phyloP scores from a whole-genome alignment of 139 green algal species.

The Chlamydomonas sp. region DNA sequence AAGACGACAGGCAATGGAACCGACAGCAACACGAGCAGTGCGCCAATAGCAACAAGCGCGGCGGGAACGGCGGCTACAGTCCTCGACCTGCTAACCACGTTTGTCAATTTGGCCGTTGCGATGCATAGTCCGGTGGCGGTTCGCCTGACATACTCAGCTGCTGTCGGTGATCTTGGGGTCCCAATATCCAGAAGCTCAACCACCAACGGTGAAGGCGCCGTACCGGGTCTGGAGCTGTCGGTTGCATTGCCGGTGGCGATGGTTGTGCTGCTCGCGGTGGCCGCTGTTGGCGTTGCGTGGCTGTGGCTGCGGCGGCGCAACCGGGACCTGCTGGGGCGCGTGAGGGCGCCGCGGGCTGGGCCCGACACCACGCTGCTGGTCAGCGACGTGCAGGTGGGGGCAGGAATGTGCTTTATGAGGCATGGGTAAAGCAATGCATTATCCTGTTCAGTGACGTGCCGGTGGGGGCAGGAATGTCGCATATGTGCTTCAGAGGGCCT shows the following conservation, averaged over 20 bases:
- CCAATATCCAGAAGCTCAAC: not conserved
- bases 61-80: not conserved
- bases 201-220: too few relatives aligned
- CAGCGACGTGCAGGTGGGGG: not conserved
- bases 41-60: not conserved
- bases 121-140: not conserved
- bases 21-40: not conserved
- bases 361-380: not conserved
- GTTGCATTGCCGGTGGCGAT: not conserved
- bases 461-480: too few relatives aligned
- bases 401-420: too few relatives aligned
- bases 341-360: not conserved
- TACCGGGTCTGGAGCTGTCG: not conserved
- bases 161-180: too few relatives aligned
- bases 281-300: not conserved
- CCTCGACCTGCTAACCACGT: not conserved
- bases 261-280: not conserved
- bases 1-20: not conserved
- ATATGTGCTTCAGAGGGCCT: too few relatives aligned
- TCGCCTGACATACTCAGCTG: too few relatives aligned
- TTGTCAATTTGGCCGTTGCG: not conserved
- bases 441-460: slow-evolving; percentile 9
- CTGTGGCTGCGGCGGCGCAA: not conserved
- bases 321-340: not conserved
- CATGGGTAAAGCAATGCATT: too few relatives aligned